Evolutionary conservation across 2,329 filamentous ascomycete genomes (phyloP), one percentile per base, ranked within the genome.

Genomic region (Geoglossum cookeanum): DNA sequence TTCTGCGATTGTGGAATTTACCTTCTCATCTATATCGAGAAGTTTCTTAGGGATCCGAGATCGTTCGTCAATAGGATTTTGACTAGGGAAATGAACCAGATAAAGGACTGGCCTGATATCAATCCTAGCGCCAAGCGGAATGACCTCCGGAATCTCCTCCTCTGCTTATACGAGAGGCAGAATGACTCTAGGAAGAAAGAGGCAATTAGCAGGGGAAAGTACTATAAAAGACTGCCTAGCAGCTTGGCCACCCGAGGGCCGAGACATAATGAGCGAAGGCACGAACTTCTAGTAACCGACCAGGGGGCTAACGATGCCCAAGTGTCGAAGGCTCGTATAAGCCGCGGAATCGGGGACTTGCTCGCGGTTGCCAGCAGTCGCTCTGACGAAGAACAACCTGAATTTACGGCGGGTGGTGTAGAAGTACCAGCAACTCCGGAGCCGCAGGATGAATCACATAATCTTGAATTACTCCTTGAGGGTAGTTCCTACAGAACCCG

Each of bases 1-100:
- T 85, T 78, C 63, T 90, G 80, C 60, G 92, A 98, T 66, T 98
- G 92, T 64, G 92, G 92, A 7, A 72, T 96, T 0, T 98, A 85
- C 63, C 72, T 97, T 2, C 72, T 96, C 3, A 85, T 83, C 1
- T 98, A 97, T 64, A 75, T 94, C 56, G 79, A 88, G 61, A 81
- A 85, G 61, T 95, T 98, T 61, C 76, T 94, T 15, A 75, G 80
- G 56, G 72, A 87, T 59, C 91, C 91, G 0, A 80, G 87, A 60
- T 68, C 66, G 0, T 92, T 94, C 62, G 74, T 86, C 15, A 71
- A 71, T 22, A 82, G 78, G 59, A 71, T 94, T 17, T 71, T 95
- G 4, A 76, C 74, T 30, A 78, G 76, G 45, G 76, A 85, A 62
- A 78, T 89, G 65, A 71, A 80, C 35, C 71, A 76, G 2, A 61